A percentile compares a stretch with the other conserved stretches of the same genome.
phyloP scores from a whole-genome alignment of 2,329 filamentous ascomycete genomes.

The Talaromyces sp. region DNA sequence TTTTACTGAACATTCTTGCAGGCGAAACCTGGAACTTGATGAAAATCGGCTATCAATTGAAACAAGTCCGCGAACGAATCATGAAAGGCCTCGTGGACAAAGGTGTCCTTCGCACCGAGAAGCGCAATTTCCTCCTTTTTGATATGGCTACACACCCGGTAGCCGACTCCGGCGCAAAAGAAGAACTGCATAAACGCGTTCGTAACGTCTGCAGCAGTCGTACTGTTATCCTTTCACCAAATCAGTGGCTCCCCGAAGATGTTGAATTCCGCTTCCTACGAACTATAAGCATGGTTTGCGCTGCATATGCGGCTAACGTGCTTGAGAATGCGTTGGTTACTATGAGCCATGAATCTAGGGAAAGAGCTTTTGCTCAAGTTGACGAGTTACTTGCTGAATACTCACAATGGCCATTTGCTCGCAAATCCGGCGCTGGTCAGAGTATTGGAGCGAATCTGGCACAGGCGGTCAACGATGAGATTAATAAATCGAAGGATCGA shows the following conservation, averaged over 20 bases:
- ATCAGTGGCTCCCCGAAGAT: conserved; percentile 86
- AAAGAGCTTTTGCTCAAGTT: conserved; percentile 92
- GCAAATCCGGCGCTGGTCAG: conserved; percentile 66
- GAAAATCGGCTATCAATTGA: conserved; percentile 99
- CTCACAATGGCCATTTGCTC: conserved; percentile 94
- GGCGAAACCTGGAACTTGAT: conserved; percentile 99
- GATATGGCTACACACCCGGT: conserved; percentile 99
- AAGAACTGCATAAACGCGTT: conserved; percentile 90
- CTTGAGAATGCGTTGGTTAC: conserved; percentile 95
- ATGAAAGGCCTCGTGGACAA: conserved; percentile 98
- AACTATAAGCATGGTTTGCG: conserved; percentile 94
- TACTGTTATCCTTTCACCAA: conserved; percentile 81
- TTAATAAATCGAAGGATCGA: conserved; percentile 81
- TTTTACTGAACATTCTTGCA: conserved; percentile 37
- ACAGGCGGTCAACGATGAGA: conserved; percentile 79
- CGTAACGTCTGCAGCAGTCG: conserved; percentile 88
- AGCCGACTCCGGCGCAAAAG: conserved; percentile 92
- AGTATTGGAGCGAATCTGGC: conserved; percentile 91
- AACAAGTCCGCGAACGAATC: conserved; percentile 95
- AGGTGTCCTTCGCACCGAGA: conserved; percentile 95
- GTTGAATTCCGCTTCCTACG: conserved; percentile 90
- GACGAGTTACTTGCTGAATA: conserved; percentile 94
- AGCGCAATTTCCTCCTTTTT: conserved; percentile 98
- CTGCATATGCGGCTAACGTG: conserved; percentile 95
- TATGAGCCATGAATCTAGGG: conserved; percentile 86